Conservation (phyloP, 169 alveolate species). For the Theileria orientalis region DNA sequence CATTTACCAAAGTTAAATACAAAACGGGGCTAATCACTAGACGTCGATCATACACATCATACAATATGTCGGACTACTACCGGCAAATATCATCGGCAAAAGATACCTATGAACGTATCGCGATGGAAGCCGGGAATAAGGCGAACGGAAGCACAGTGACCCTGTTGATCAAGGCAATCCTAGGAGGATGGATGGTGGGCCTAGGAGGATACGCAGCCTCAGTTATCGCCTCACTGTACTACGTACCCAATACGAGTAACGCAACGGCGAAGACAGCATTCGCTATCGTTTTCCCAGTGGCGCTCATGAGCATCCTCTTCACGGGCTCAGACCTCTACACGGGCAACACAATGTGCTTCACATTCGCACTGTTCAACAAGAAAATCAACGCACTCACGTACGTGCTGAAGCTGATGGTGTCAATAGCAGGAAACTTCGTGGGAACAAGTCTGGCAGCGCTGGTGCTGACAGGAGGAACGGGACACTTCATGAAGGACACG, state of each 20-base stretch:
- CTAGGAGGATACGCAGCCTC: conserved; percentile 65
- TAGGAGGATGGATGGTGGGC: conserved; percentile 64
- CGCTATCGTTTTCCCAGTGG: conserved; percentile 71
- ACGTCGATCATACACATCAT: too few species aligned
- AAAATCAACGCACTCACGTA: conserved; percentile 22
- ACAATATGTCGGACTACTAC: conserved; percentile 8
- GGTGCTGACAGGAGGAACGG: conserved; percentile 65
- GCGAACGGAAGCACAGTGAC: conserved; percentile 9
- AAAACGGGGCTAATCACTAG: too few species aligned
- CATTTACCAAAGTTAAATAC: too few species aligned
- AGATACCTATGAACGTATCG: conserved; percentile 17
- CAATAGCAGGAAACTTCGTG: conserved; percentile 68
- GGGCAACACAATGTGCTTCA: conserved; percentile 70
- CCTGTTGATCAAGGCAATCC: conserved; percentile 32
- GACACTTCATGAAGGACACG: conserved; percentile 38
- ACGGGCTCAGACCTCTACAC: conserved; percentile 79
- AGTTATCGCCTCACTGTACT: conserved; percentile 49
- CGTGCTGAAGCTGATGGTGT: conserved; percentile 55
- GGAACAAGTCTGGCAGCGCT: conserved; percentile 70
- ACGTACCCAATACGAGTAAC: neutral
- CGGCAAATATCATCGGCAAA: conserved; percentile 30
- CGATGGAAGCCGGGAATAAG: conserved; percentile 23
- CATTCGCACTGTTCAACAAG: conserved; percentile 47
- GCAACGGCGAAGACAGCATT: conserved; percentile 58
- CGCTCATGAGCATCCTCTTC: conserved; percentile 67